phyloP scores from a whole-genome alignment of 2,329 filamentous ascomycete genomes.

The Ascochyta clinopodiicola region DNA sequence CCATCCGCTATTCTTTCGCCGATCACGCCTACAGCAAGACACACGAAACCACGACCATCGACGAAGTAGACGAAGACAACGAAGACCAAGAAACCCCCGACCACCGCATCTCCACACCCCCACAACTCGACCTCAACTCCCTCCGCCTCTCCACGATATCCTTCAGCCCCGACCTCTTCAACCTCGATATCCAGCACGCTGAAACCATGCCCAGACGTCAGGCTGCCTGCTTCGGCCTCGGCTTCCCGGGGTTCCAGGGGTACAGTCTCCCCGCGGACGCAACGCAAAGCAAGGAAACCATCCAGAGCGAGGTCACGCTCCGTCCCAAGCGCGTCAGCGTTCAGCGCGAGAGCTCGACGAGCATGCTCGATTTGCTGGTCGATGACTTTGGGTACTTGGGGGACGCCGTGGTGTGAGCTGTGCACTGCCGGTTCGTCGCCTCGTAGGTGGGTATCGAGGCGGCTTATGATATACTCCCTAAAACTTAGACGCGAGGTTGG shows the following conservation, averaged over 20 bases:
- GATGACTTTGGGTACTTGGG: constrained; percentile 45
- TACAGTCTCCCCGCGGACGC: constrained; percentile 44
- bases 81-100: constrained; percentile 3
- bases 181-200: constrained; percentile 30
- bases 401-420: constrained; percentile 35
- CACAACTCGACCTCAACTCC: constrained; percentile 32
- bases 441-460: neutral
- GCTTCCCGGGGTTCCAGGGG: constrained; percentile 44
- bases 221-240: constrained; percentile 40
- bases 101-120: constrained; percentile 26
- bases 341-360: constrained; percentile 31
- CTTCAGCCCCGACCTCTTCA: constrained; percentile 41
- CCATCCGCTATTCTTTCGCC: constrained; percentile 27
- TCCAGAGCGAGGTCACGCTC: constrained; percentile 27
- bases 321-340: constrained; percentile 21
- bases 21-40: constrained; percentile 20
- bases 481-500: neutral
- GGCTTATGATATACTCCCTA: neutral
- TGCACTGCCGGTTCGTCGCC: too few species aligned
- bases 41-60: constrained; percentile 11
- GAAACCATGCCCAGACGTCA: constrained; percentile 37
- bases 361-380: constrained; percentile 35
- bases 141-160: constrained; percentile 31
- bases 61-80: constrained; percentile 12
- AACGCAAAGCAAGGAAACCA: constrained; percentile 33